phyloP scores from a whole-genome alignment of 257 asterid species.

The Fraxinus quadrangulata region DNA sequence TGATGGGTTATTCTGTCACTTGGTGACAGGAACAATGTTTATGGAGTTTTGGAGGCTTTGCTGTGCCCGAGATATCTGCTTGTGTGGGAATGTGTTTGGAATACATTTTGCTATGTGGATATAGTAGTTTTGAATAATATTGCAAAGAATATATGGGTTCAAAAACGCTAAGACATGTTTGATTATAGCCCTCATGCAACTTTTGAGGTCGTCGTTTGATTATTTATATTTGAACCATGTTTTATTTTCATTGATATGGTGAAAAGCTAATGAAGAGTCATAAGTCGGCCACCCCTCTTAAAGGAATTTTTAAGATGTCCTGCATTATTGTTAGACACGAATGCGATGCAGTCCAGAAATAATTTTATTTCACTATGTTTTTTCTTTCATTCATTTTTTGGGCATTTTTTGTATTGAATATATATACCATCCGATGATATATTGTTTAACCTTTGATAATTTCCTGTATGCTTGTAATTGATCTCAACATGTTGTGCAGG shows the following conservation, averaged over 20 bases:
- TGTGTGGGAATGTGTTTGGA: background rate
- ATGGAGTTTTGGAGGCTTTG: background rate
- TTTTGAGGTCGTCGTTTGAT: background rate
- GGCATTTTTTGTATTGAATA: background rate
- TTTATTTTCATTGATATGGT: background rate
- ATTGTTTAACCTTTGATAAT: background rate
- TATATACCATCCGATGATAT: background rate
- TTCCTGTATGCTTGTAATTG: constrained; percentile 7
- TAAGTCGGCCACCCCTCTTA: background rate
- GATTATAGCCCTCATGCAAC: background rate
- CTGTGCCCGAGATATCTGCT: background rate
- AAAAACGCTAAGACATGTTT: too few species aligned
- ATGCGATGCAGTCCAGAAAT: background rate
- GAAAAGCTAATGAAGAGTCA: background rate
- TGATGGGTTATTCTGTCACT: background rate
- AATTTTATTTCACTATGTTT: background rate
- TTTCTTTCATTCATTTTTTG: background rate
- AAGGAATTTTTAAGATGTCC: background rate
- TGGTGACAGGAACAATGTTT: background rate
- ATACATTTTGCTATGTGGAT: background rate
- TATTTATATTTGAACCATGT: background rate
- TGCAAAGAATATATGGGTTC: background rate
- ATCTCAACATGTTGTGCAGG: constrained; percentile 39
- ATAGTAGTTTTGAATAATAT: too few species aligned
- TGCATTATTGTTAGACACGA: background rate